Evolutionary conservation across 164 flowering plant genomes (phyloP).

Genomic region (Nelumbo lutea): DNA sequence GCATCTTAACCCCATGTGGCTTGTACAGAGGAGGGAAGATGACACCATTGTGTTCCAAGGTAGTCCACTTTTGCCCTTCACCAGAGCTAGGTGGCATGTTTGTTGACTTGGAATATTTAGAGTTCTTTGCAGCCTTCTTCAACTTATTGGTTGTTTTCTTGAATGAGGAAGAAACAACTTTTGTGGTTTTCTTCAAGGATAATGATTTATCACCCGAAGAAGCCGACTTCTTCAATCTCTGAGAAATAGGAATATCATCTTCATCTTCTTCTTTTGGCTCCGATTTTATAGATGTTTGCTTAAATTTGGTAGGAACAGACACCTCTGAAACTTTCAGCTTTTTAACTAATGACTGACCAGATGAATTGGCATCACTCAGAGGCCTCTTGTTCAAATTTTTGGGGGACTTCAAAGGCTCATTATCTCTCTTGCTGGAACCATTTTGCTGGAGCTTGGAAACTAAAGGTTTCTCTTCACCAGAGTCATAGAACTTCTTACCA

Average conservation of each 20-base stretch:
- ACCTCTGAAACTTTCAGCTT: constrained; percentile 46
- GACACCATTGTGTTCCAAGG: constrained; percentile 90
- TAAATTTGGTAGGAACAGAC: constrained; percentile 34
- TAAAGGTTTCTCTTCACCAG: constrained; percentile 50
- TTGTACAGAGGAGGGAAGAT: constrained; percentile 93
- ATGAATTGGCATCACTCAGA: constrained; percentile 28
- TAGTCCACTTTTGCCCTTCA: constrained; percentile 94
- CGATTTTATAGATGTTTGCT: constrained; percentile 42
- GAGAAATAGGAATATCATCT: constrained; percentile 61
- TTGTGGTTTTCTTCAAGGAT: constrained; percentile 36
- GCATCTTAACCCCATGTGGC: constrained; percentile 93
- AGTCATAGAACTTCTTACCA: constrained; percentile 27
- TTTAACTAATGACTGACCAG: constrained; percentile 44
- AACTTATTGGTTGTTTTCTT: constrained; percentile 47
- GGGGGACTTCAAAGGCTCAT: constrained; percentile 25
- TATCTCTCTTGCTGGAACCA: constrained; percentile 46
- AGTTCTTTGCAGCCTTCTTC: constrained; percentile 44
- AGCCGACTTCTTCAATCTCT: constrained; percentile 53
- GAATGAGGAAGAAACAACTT: constrained; percentile 41
- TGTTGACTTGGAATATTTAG: constrained; percentile 65
- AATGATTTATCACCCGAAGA: constrained; percentile 34
- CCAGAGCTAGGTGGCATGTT: constrained; percentile 69
- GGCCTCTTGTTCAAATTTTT: constrained; percentile 60
- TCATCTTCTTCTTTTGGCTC: constrained; percentile 56
- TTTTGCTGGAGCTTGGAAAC: constrained; percentile 48